These are phyloP conservation scores for Caulochytrium protostelioides DNA, from an alignment of 371 early-diverging fungal genomes.

Conservation along the genomic window DNA sequence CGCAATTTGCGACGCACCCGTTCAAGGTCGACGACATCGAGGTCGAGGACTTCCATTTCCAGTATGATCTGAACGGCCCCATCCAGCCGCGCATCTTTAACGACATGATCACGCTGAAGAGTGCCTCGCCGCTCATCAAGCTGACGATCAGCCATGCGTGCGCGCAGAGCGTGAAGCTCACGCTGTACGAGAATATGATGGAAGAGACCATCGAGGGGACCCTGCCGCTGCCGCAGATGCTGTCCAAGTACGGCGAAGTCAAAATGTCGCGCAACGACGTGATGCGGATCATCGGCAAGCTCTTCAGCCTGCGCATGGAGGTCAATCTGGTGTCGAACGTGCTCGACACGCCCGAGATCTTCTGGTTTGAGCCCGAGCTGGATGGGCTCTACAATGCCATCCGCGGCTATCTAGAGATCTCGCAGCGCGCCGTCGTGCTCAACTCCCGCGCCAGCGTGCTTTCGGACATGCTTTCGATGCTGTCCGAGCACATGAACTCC, in stretches of 20 bases:
- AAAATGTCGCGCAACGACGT: slow-evolving; percentile 17
- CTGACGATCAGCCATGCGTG: slow-evolving; percentile 25
- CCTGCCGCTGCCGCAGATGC: slow-evolving; percentile 14
- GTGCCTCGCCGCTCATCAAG: slow-evolving; percentile 17
- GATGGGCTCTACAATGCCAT: slow-evolving; percentile 26
- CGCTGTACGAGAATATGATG: slow-evolving; percentile 22
- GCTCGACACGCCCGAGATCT: slow-evolving; percentile 20
- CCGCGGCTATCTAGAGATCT: slow-evolving; percentile 25
- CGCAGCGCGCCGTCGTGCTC: slow-evolving; percentile 20
- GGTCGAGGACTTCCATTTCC: slow-evolving; percentile 1
- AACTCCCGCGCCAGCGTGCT: slow-evolving; percentile 24
- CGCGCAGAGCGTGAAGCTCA: slow-evolving; percentile 23
- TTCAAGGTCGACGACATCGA: background rate
- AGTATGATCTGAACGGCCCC: background rate
- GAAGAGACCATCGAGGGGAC: slow-evolving; percentile 20
- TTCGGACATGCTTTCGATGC: slow-evolving; percentile 25
- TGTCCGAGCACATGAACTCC: slow-evolving; percentile 23
- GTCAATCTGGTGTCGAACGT: slow-evolving; percentile 28
- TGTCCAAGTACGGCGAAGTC: slow-evolving; percentile 21
- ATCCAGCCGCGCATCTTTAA: slow-evolving; percentile 23
- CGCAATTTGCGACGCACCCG: background rate
- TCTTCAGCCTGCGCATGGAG: slow-evolving; percentile 25
- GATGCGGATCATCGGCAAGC: slow-evolving; percentile 20
- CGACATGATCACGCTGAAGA: slow-evolving; percentile 26
- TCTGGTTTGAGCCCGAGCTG: slow-evolving; percentile 23